These are phyloP conservation scores for Venturia nashicola DNA, from an alignment of 2,329 filamentous ascomycete species.

Conservation along the genomic window DNA sequence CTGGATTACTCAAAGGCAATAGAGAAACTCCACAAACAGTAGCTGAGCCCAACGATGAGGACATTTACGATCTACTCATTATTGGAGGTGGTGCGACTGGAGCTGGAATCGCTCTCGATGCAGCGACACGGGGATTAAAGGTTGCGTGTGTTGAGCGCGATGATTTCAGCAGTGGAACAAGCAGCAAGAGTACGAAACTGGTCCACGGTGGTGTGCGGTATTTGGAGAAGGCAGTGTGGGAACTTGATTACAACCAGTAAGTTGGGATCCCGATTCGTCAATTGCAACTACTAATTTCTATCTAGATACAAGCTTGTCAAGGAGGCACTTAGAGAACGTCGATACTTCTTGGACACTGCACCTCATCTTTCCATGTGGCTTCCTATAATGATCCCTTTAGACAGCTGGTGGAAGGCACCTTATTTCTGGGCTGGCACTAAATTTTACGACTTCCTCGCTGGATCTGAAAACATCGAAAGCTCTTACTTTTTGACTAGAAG, in stretches of 20 bases:
- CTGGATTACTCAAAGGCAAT: slow-evolving; percentile 16
- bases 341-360: slow-evolving; percentile 72
- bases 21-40: slow-evolving; percentile 15
- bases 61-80: slow-evolving; percentile 64
- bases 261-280: slow-evolving; percentile 11
- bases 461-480: slow-evolving; percentile 75
- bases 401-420: slow-evolving; percentile 74
- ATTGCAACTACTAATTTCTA: not conserved
- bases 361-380: slow-evolving; percentile 71
- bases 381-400: slow-evolving; percentile 71
- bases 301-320: slow-evolving; percentile 55
- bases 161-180: slow-evolving; percentile 71
- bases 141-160: slow-evolving; percentile 74
- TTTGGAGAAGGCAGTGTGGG: slow-evolving; percentile 76
- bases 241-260: slow-evolving; percentile 70
- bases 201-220: slow-evolving; percentile 79
- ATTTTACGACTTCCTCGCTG: slow-evolving; percentile 73
- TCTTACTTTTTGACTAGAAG: slow-evolving; percentile 81
- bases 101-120: slow-evolving; percentile 69
- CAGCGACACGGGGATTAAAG: slow-evolving; percentile 64
- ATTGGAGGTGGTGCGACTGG: slow-evolving; percentile 73
- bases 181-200: slow-evolving; percentile 78
- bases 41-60: slow-evolving; percentile 24
- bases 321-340: slow-evolving; percentile 70
- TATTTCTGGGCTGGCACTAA: slow-evolving; percentile 72